These are phyloP conservation scores for Quercus dentata DNA, from an alignment of 306 rosid genomes.

Conservation along the genomic window DNA sequence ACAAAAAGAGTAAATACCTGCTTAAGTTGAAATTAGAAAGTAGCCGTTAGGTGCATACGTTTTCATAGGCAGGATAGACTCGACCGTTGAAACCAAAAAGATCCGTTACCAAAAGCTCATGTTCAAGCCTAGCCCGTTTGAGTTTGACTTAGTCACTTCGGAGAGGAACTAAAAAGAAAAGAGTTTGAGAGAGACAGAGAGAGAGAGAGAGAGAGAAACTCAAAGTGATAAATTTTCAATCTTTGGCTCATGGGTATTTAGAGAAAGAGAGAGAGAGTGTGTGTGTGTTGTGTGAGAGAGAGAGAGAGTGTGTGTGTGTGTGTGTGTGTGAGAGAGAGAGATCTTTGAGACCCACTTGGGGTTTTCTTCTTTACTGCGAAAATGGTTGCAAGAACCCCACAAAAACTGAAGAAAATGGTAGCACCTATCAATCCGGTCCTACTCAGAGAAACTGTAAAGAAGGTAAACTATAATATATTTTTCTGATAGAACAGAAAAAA, in stretches of 20 bases:
- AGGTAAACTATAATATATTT: constrained; percentile 37
- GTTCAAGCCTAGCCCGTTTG: constrained; percentile 3
- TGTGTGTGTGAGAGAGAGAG: too few relatives aligned
- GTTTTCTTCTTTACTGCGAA: constrained; percentile 24
- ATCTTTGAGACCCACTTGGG: constrained; percentile 50
- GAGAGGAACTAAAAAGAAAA: constrained; percentile 32
- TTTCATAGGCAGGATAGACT: constrained; percentile 34
- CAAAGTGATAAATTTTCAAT: constrained; percentile 30
- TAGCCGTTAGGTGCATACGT: constrained; percentile 62
- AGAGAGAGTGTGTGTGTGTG: too few relatives aligned
- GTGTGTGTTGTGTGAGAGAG: too few relatives aligned
- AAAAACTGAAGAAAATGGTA: constrained; percentile 55
- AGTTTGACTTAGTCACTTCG: constrained; percentile 46
- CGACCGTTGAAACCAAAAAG: constrained; percentile 80
- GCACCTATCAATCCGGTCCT: constrained; percentile 74
- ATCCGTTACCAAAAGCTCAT: constrained; percentile 33
- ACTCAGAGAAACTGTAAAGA: constrained; percentile 76
- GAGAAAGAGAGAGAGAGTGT: neutral
- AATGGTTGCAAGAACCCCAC: constrained; percentile 98
- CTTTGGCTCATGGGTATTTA: constrained; percentile 30
- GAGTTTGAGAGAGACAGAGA: constrained; percentile 7
- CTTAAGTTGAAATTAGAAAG: constrained; percentile 7
- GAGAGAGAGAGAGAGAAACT: neutral
- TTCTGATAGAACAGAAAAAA: neutral
- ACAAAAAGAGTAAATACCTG: neutral